Base-by-base conservation (phyloP, 2,329 filamentous ascomycete species). In the Aureobasidium sp. region DNA sequence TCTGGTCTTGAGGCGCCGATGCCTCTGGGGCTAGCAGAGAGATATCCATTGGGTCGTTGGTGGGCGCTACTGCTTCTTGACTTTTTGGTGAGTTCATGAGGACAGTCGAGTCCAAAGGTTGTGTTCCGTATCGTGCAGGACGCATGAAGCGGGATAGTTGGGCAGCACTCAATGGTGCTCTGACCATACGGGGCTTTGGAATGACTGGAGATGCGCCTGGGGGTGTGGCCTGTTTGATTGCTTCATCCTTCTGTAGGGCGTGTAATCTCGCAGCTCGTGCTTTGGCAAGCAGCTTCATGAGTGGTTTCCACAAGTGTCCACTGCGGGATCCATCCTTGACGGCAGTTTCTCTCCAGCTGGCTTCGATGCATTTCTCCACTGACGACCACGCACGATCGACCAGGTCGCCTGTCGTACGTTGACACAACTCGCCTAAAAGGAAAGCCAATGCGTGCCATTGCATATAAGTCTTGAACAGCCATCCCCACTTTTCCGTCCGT, bases 371-470 rank as follows among this genome's bases (percentile, higher is more conserved):
- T 24, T 68, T 67, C 55, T 79, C 76, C 14, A 84, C 71, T 2
- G 79, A 78, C 21, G 68, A 64, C 81, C 81, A 84, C 3, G 80
- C 81, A 22, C 80, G 72, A 49, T 84, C 79, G 0, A 81, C 79
- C 0, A 78, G 66, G 19, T 77, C 75, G 21, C 80, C 79, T 25
- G 71, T 72, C 5, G 78, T 79, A 21, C 78, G 74, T 12, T 77
- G 71, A 59, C 79, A 82, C 0, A 84, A 69, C 59, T 84, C 79
- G 1, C 78, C 77, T 6, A 84, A 69, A 3, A 83, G 72, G 60
- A 81, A 83, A 1, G 80, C 80, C 32, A 84, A 71, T 2, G 79
- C 78, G 61, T 83, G 80, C 81, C 81, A 85, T 61, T 84, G 82
- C 59, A 81, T 77, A 54, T 84, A 81, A 1, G 79, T 83, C 19